Base-by-base conservation (phyloP, 2,329 filamentous ascomycete genomes). In the Xylariaceae sp. region DNA sequence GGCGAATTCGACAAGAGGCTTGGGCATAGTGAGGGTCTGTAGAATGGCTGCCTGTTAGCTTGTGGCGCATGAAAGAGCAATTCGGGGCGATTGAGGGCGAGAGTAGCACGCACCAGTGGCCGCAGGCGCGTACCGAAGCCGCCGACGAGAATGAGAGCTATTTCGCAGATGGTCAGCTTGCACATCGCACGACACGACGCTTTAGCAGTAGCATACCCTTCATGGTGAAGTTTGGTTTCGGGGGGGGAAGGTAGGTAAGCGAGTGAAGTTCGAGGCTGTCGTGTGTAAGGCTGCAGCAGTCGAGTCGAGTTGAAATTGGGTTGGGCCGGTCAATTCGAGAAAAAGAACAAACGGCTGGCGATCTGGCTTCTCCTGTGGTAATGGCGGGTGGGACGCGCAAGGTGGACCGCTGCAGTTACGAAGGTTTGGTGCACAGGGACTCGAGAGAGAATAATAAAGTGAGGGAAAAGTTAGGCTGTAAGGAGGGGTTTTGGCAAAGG, bases 121-220 rank as follows among this genome's bases (percentile, higher is more conserved):
- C 91, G 87, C 62, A 98, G 85, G 71, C 91, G 90, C 69, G 91
- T 98, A 73, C 91, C 91, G 71, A 96, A 98, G 69, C 91, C 93
- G 74, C 93, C 93, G 71, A 97, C 93, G 65, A 97, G 90, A 85
- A 95, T 96, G 65, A 96, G 85, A 73, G 90, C 89, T 96, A 63
- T 48, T 54, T 13, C 41, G 34, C 37, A 34, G 26, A 26, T 26
- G 22, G 22, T 26, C 6, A 26, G 22, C 22, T 6, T 6, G 22
- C 22, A 26, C 11, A 11, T 11, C 11, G 22, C 11, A 11, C 22
- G n/a, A n/a, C n/a, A n/a, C n/a, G n/a, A n/a, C n/a, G n/a, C n/a
- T n/a, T n/a, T n/a, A 32, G 16, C 32, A 19, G 19, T 17, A 15
- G 30, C 47, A 43, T 64, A 69, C 67, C 67, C 64, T 68, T 70